Evolutionary conservation across 2,329 filamentous ascomycete species (phyloP).

Genomic region (Cladosporium austrohemisphaericum): DNA sequence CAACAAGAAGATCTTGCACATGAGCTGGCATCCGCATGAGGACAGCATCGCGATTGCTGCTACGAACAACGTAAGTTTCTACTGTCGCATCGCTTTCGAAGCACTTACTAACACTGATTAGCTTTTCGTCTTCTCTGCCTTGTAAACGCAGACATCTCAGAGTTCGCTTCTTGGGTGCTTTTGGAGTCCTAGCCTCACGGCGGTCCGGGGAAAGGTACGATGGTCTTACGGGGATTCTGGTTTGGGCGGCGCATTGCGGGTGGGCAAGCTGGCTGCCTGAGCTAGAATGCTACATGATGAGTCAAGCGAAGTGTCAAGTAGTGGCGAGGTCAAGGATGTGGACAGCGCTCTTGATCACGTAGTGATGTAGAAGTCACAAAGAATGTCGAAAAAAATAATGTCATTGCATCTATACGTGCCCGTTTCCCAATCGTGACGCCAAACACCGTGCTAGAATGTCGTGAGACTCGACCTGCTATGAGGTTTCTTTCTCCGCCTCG

Average conservation of each 20-base stretch:
- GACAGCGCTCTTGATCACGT: constrained; percentile 3
- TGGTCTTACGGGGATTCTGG: not conserved
- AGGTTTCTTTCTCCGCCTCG: constrained; percentile 5
- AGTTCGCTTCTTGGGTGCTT: constrained; percentile 9
- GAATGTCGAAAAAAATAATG: constrained; percentile 10
- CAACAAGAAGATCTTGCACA: constrained; percentile 99
- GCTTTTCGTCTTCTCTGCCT: constrained; percentile 55
- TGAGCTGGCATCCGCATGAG: constrained; percentile 99
- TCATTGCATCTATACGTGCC: constrained; percentile 1
- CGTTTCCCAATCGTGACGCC: not conserved
- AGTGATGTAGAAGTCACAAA: constrained; percentile 15
- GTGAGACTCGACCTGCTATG: not conserved
- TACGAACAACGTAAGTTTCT: constrained; percentile 86
- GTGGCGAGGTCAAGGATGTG: constrained; percentile 1
- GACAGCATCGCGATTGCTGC: constrained; percentile 99
- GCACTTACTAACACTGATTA: constrained; percentile 29
- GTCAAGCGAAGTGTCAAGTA: not conserved
- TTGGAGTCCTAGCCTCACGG: constrained; percentile 15
- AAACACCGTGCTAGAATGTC: constrained; percentile 11
- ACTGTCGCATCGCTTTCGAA: not conserved
- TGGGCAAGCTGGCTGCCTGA: constrained; percentile 13
- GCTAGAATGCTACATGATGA: constrained; percentile 14
- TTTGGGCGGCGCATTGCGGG: constrained; percentile 10
- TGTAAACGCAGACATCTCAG: constrained; percentile 34
- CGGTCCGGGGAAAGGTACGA: not conserved